A percentile compares a stretch with the other conserved stretches of the same genome.
phyloP scores from a whole-genome alignment of 225 moss, liverwort and hornwort genomes.

The Neckera pumila region DNA sequence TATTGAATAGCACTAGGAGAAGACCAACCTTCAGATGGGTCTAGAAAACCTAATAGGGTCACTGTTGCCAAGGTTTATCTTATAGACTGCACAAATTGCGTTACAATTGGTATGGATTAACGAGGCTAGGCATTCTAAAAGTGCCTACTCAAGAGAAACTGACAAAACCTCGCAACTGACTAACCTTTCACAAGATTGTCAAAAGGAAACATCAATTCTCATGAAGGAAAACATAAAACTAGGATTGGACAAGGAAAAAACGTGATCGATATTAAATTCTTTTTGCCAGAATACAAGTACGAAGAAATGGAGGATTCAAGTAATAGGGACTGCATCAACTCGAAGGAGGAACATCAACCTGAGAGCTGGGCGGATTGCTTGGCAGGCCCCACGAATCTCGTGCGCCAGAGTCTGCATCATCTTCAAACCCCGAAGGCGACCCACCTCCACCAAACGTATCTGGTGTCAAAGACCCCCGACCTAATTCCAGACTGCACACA shows the following conservation, averaged over 20 bases:
- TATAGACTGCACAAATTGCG: background rate
- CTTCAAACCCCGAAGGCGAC: slow-evolving; percentile 64
- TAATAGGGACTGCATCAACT: background rate
- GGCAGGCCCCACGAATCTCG: slow-evolving; percentile 79
- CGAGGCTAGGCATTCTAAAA: background rate
- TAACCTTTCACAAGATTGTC: background rate
- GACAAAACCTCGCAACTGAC: background rate
- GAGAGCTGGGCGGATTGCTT: slow-evolving; percentile 73
- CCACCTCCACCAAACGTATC: slow-evolving; percentile 61
- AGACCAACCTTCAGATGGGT: background rate
- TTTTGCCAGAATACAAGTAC: background rate
- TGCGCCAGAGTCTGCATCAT: slow-evolving; percentile 58
- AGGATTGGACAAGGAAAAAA: background rate
- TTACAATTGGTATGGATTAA: background rate
- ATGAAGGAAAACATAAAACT: background rate
- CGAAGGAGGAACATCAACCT: slow-evolving; percentile 33
- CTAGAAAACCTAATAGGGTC: background rate
- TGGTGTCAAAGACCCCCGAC: slow-evolving; percentile 27
- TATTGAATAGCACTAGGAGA: background rate
- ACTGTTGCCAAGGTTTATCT: background rate
- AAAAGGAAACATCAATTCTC: background rate
- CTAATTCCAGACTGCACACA: slow-evolving; percentile 33
- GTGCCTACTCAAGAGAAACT: background rate
- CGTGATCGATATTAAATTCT: background rate
- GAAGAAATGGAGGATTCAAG: background rate